These are phyloP conservation scores for Shiraia bambusicola DNA, from an alignment of 2,329 filamentous ascomycete genomes.

Conservation along the genomic window DNA sequence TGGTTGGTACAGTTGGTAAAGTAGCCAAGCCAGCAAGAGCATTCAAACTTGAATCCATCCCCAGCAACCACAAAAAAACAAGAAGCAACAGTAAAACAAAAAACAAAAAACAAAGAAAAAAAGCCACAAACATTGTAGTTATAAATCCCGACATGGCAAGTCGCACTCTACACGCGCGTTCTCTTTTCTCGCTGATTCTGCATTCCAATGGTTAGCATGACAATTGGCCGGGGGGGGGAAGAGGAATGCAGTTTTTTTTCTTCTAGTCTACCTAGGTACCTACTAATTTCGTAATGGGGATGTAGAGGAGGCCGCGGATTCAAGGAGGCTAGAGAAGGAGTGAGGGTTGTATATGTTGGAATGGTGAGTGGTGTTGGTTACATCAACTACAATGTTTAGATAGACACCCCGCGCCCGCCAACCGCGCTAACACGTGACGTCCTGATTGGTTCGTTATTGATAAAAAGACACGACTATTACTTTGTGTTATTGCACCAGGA, in stretches of 20 bases:
- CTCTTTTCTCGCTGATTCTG: slow-evolving; percentile 20
- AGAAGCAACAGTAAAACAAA: too few species aligned
- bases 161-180: too few species aligned
- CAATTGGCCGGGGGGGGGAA: slow-evolving; percentile 17
- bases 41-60: not conserved
- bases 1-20: too few species aligned
- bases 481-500: not conserved
- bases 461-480: not conserved
- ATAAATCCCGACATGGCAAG: slow-evolving; percentile 79
- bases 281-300: not conserved
- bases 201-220: slow-evolving; percentile 41
- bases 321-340: not conserved
- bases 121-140: slow-evolving; percentile 79
- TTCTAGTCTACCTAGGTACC: too few species aligned
- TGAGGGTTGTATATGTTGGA: not conserved
- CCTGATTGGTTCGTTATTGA: not conserved
- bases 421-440: slow-evolving; percentile 16
- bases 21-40: too few species aligned
- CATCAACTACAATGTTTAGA: slow-evolving; percentile 25
- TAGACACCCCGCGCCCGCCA: slow-evolving; percentile 24
- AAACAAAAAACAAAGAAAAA: too few species aligned
- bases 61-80: too few species aligned
- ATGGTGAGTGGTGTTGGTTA: slow-evolving; percentile 11
- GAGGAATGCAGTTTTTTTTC: too few species aligned
- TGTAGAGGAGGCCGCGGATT: slow-evolving; percentile 6